Evolutionary conservation across 2,329 filamentous ascomycete genomes (phyloP).

Genomic region (Botryotinia convoluta): DNA sequence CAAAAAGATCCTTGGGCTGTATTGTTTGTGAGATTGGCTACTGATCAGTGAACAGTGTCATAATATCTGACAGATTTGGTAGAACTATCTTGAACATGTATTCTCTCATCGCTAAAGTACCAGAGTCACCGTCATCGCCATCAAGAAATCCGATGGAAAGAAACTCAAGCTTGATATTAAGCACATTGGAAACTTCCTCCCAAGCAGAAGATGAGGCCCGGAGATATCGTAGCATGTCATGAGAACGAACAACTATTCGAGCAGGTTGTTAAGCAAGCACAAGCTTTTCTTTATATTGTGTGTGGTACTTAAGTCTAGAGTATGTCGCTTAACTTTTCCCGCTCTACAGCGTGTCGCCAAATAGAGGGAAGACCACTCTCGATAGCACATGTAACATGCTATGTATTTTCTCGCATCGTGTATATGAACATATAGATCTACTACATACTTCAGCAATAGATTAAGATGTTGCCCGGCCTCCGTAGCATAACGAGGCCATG

Average conservation of each 20-base stretch:
- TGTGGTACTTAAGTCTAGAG: neutral
- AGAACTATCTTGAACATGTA: neutral
- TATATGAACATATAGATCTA: neutral
- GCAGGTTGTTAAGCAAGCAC: neutral
- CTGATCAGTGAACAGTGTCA: neutral
- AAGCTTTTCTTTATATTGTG: neutral
- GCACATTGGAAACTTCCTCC: neutral
- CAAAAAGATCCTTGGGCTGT: neutral
- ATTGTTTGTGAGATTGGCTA: neutral
- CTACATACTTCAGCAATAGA: neutral
- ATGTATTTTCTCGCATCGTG: neutral
- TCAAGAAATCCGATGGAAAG: neutral
- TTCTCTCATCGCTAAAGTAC: neutral
- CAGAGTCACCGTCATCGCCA: neutral
- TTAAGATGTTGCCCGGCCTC: neutral
- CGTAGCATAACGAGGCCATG: neutral
- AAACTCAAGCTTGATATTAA: neutral
- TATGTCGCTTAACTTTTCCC: neutral
- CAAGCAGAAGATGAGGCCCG: neutral
- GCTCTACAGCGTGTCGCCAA: neutral
- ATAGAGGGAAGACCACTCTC: too few relatives aligned
- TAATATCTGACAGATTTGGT: rapidly evolving
- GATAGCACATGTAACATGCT: neutral
- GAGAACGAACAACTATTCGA: neutral
- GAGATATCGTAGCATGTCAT: neutral